Evolutionary conservation across 148 eudicot genomes (phyloP), one percentile per base, ranked within the genome.

Genomic region (Cornus kousa): DNA sequence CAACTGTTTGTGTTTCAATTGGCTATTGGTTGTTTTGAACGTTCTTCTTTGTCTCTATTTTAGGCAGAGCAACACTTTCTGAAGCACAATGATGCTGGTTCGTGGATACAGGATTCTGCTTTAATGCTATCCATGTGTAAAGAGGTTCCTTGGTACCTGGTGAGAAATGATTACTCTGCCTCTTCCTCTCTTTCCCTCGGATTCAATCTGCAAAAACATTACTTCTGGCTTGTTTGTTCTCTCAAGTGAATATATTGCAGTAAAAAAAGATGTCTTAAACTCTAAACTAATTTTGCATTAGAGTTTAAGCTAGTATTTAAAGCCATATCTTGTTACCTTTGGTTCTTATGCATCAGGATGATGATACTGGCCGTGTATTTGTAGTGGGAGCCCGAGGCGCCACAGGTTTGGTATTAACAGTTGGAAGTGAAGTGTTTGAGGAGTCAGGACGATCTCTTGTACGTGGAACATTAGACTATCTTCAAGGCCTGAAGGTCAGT

Each of bases 101-200:
- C 98, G 23, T 97, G 99, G 99, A 90, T 94, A 81, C 98, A 94
- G 81, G 99, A 97, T 89, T 97, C 98, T 50, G 97, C 98, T 50
- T 74, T 92, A 80, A 89, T 97, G 95, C 90, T 92, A 16, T 97
- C 94, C 71, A 86, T 82, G 98, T 87, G 89, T 77, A 89, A 90
- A 83, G 99, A 97, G 87, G 98, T 92, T 72, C 97, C 98, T 7
- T 97, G 99, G 99, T 94, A 89, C 86, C 77, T 94, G 92, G 98
- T 97, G 81, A 79, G 87, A 79, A 72, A 89, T 53, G 73, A 40
- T 77, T 85, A 55, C 23, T 66, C 57, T 75, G 48, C 33, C 20
- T 70, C 37, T 20, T 50, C 22, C 67, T 35, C 70, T 53, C 48
- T 69, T 23, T 69, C 17, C 24, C 24, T 12, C 22, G 8, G 22